A percentile compares a stretch with the other conserved stretches of the same genome.
phyloP scores from a whole-genome alignment of 2,329 filamentous ascomycete species.

The Zymoseptoria pseudotritici region DNA sequence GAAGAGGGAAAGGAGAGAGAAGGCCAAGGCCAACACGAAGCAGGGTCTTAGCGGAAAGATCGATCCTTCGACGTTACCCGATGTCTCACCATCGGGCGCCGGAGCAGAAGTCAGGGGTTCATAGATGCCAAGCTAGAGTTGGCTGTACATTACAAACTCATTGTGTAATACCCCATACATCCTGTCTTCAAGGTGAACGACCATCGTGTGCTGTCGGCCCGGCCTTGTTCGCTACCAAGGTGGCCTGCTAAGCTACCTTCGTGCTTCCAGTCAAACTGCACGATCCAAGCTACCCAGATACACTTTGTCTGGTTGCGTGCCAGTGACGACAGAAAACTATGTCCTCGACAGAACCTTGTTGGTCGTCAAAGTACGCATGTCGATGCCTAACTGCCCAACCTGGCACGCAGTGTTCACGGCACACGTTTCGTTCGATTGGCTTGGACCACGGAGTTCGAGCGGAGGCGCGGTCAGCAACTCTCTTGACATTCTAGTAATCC shows the following conservation, averaged over 20 bases:
- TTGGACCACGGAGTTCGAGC: no score
- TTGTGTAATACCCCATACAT: background rate
- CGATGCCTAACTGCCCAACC: no score
- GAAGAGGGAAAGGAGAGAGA: background rate
- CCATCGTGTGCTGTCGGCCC: background rate
- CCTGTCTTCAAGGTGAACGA: background rate
- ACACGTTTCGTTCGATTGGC: no score
- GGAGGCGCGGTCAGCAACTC: no score
- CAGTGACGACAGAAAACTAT: no score
- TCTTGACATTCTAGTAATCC: no score
- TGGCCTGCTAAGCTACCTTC: background rate
- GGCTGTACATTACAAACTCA: background rate
- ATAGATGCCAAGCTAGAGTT: background rate
- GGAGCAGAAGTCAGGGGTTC: background rate
- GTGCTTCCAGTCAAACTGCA: no score
- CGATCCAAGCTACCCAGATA: no score
- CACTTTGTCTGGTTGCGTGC: no score
- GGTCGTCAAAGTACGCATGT: no score
- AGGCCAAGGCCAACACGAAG: background rate
- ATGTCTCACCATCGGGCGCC: background rate
- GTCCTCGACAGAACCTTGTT: no score
- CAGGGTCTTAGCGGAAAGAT: background rate
- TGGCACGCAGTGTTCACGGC: no score
- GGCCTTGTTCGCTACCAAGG: background rate
- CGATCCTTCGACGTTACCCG: background rate